Base-by-base conservation (phyloP, 768 basidiomycete genomes). In the Serendipita indica region DNA sequence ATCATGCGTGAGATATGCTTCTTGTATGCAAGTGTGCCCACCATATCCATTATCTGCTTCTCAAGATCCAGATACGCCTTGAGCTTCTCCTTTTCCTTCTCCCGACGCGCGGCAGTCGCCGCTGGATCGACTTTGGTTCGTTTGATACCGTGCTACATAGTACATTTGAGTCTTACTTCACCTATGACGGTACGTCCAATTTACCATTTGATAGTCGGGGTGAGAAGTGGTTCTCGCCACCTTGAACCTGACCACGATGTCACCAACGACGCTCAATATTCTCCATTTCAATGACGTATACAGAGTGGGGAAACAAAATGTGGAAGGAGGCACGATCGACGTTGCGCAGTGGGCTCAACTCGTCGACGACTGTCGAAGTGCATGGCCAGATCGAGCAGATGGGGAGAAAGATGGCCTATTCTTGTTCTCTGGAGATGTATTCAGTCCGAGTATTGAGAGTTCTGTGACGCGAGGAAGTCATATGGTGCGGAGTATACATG, bases 341-440 rank as follows among this genome's bases (percentile, higher is more conserved):
- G 88, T 89, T 25, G 82, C 86, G 10, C 89, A 92, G 68, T 93
- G 91, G 69, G 80, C 80, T n/a, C 78, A 80, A 7, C 73, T 86
- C 33, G 69, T 92, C 25, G 74, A 85, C 58, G 73, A 77, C 60
- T 71, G 88, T 28, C 76, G 87, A 56, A 70, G 73, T 56, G 67
- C 69, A 35, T 89, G 86, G 86, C 63, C 70, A 3, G 63, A 71
- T 33, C 64, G 72, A 60, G 39, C 68, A 58, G 69, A 80, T 62
- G 77, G 78, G 3, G 70, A 72, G 49, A 74, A 73, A 62, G 84
- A 89, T 64, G 90, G 90, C 0, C 72, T 96, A 5, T 74, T 84
- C 0, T 70, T 96, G 3, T 96, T 93, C 69, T 91, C 88, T 33
- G 91, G 91, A 5, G 91, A 94, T 68, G 73, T 89, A 10, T 93